Evolutionary conservation across 2,329 filamentous ascomycete genomes (phyloP).

Genomic region (Talaromyces sp.): DNA sequence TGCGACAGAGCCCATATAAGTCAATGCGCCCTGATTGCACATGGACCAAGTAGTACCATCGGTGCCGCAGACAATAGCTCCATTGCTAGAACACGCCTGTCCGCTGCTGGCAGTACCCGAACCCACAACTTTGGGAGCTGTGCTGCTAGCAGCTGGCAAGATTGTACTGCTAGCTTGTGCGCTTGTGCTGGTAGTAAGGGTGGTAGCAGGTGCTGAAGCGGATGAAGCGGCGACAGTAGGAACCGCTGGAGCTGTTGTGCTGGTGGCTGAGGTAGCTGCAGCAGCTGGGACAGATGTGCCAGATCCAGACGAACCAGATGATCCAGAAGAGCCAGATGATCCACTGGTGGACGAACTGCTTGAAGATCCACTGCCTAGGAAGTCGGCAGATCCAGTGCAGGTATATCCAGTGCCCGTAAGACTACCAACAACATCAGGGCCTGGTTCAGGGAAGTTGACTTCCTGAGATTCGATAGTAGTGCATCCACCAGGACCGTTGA

Average conservation of each 20-base stretch:
- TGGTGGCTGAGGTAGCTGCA: conserved; percentile 19
- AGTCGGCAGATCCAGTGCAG: conserved; percentile 33
- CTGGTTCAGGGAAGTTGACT: conserved; percentile 65
- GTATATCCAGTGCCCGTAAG: conserved; percentile 38
- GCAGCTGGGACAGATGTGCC: conserved; percentile 18
- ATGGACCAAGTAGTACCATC: conserved; percentile 36
- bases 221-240: conserved; percentile 10
- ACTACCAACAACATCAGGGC: conserved; percentile 50
- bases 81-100: conserved; percentile 26
- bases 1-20: conserved; percentile 42
- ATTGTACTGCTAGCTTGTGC: conserved; percentile 14
- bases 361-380: conserved; percentile 27
- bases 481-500: conserved; percentile 55
- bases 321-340: conserved; percentile 18
- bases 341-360: conserved; percentile 6
- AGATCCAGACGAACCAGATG: conserved; percentile 22
- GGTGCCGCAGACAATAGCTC: conserved; percentile 35
- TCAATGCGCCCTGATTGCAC: conserved; percentile 32
- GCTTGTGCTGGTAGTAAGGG: conserved; percentile 18
- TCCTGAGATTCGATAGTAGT: conserved; percentile 58
- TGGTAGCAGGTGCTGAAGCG: conserved; percentile 9
- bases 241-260: conserved; percentile 3
- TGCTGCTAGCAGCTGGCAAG: conserved; percentile 18
- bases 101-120: neutral
- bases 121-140: neutral